Evolutionary conservation across 1,139 yeast genomes (phyloP), one percentile per base, ranked within the genome.

Genomic region (Kluyveromyces sp.): DNA sequence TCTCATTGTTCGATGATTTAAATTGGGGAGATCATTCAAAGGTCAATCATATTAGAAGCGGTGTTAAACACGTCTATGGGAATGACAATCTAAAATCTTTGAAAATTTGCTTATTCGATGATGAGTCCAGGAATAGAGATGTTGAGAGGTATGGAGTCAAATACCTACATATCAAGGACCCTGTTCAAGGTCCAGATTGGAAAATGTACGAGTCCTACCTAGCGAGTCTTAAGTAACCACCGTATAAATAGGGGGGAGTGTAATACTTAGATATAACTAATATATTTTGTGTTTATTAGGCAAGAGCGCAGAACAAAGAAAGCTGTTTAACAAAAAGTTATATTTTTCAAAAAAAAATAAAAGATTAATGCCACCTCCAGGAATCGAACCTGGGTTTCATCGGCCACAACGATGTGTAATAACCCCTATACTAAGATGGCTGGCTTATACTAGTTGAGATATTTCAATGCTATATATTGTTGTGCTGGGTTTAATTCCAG

Each of bases 1-100:
- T 50, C n/a, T 47, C 54, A 6, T 29, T 61, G 15, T 77, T 79
- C 53, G 74, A 72, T 52, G 70, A 70, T 30, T 61, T 73, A 38
- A 80, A 78, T 58, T 79, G 84, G 84, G 85, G 85, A 1, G 76
- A 74, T 45, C 78, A 80, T 4, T 68, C 79, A 15, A 79, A 80
- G 54, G 69, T 67, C 8, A 71, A 67, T 25, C 85, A 80, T 55
- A 71, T 80, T 25, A 59, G 59, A 25, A 64, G 63, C 37, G 61
- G 58, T 35, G 43, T 70, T 25, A 75, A 75, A 4, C 73, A 72
- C 1, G 63, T 69, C 42, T 72, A 71, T 45, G 75, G 70, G 30
- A 62, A 75, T 47, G 59, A 58, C 15, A 45, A 56, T 29, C 31
- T 42, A 29, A 32, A 25, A 40, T 43, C n/a, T 38, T 25, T 39